phyloP scores from a whole-genome alignment of 129 eudicot genomes.

The Smallanthus sonchifolius region DNA sequence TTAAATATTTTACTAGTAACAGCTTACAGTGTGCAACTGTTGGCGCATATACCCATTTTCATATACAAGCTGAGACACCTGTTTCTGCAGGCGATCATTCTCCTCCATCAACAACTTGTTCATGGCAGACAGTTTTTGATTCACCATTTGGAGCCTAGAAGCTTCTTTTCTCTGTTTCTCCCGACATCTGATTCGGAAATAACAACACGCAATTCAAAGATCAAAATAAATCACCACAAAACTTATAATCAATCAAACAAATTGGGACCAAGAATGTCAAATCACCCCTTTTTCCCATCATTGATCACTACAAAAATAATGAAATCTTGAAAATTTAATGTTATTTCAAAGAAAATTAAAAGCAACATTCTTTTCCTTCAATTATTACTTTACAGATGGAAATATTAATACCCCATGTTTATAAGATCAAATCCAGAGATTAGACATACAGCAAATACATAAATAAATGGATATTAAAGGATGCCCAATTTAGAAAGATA shows the following conservation, averaged over 20 bases:
- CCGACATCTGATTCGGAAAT: slow-evolving; percentile 49
- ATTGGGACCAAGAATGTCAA: neutral
- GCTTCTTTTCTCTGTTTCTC: slow-evolving; percentile 94
- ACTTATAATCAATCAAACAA: neutral
- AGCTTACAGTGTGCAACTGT: slow-evolving; percentile 69
- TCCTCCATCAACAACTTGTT: slow-evolving; percentile 94
- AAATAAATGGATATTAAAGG: neutral
- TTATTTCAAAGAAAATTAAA: neutral
- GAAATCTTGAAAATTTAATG: slow-evolving; percentile 6
- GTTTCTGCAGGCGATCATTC: slow-evolving; percentile 94
- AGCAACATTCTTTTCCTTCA: neutral
- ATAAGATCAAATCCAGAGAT: slow-evolving; percentile 12
- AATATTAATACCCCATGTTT: neutral
- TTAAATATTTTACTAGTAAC: neutral
- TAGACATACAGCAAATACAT: neutral
- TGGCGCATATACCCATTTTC: slow-evolving; percentile 90
- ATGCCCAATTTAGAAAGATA: neutral
- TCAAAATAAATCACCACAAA: neutral
- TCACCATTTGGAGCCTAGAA: slow-evolving; percentile 72
- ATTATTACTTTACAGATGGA: neutral
- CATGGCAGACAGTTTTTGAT: slow-evolving; percentile 80
- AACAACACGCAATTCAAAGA: neutral
- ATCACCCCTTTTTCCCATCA: slow-evolving; percentile 4
- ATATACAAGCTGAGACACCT: slow-evolving; percentile 85
- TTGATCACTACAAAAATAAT: neutral